These are phyloP conservation scores for Amanita pseudoporphyria DNA, from an alignment of 768 basidiomycete genomes.

Conservation along the genomic window DNA sequence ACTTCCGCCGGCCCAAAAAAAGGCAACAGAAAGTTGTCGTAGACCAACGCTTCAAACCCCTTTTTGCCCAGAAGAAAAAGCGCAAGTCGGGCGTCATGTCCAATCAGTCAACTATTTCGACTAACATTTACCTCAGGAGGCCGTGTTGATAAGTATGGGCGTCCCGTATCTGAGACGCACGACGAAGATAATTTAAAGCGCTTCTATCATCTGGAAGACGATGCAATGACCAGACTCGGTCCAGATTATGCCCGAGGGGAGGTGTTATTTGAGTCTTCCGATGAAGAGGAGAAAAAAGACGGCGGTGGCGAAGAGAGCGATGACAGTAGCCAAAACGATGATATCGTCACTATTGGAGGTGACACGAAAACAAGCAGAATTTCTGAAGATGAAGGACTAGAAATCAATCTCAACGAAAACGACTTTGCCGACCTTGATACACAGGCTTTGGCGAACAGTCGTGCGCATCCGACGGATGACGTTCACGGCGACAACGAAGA, in stretches of 20 bases:
- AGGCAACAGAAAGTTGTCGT: constrained; percentile 75
- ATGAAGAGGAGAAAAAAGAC: constrained; percentile 44
- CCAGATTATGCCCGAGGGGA: constrained; percentile 89
- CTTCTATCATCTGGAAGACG: constrained; percentile 67
- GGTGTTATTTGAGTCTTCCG: constrained; percentile 80
- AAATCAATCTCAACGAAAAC: constrained; percentile 77
- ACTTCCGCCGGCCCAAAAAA: constrained; percentile 82
- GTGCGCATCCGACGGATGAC: constrained; percentile 34
- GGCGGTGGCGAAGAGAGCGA: constrained; percentile 35
- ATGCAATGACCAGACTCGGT: constrained; percentile 24
- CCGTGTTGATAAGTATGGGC: constrained; percentile 86
- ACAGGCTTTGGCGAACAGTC: constrained; percentile 54
- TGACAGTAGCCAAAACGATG: constrained; percentile 18
- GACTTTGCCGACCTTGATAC: constrained; percentile 63
- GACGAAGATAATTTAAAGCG: constrained; percentile 68
- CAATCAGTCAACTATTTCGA: constrained; percentile 6
- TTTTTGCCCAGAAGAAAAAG: constrained; percentile 46
- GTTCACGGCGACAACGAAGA: constrained; percentile 19
- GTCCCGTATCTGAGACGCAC: constrained; percentile 54
- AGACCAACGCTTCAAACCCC: constrained; percentile 84
- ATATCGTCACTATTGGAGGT: constrained; percentile 40
- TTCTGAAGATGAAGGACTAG: constrained; percentile 31
- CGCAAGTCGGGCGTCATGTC: constrained; percentile 16
- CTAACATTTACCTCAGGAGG: constrained; percentile 23
- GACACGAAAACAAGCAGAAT: constrained; percentile 32